Percentiles rank a stretch among this genome's conserved stretches.
Evolutionary conservation across 768 basidiomycete species (phyloP).

Genomic region (Pholiota molesta): DNA sequence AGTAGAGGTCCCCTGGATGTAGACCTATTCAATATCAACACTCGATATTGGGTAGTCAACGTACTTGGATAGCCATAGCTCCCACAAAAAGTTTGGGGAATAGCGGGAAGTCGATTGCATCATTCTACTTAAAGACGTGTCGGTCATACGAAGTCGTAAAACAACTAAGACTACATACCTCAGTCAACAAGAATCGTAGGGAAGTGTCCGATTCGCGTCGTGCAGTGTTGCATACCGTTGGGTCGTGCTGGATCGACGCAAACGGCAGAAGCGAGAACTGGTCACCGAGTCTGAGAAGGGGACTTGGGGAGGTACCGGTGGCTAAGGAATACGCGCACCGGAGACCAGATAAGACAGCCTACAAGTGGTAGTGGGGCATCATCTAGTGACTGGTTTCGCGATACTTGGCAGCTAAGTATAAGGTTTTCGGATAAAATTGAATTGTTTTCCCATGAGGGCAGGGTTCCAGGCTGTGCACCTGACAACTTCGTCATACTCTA

Average conservation of each 20-base stretch:
- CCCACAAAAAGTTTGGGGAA: slow-evolving; percentile 10
- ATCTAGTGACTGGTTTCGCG: too few species aligned
- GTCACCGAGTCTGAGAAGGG: not conserved
- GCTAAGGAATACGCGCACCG: too few species aligned
- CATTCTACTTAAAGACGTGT: not conserved
- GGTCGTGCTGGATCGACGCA: not conserved
- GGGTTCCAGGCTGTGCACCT: too few species aligned
- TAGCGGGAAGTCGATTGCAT: slow-evolving; percentile 2
- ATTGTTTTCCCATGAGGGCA: too few species aligned
- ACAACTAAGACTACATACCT: not conserved
- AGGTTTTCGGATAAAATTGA: too few species aligned
- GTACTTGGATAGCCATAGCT: slow-evolving; percentile 49
- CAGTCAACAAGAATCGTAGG: not conserved
- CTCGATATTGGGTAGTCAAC: slow-evolving; percentile 5
- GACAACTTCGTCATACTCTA: too few species aligned
- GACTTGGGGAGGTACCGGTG: too few species aligned
- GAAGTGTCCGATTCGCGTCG: not conserved
- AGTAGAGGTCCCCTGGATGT: slow-evolving; percentile 24
- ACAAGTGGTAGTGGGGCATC: too few species aligned
- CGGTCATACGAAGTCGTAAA: not conserved
- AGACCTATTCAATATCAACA: not conserved
- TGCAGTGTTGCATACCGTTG: not conserved
- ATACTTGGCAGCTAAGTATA: too few species aligned
- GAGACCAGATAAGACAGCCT: too few species aligned
- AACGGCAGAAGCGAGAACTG: not conserved